Evolutionary conservation across 202 grass and related monocot species (phyloP), one percentile per base, ranked within the genome.

Genomic region (Schoenoplectus triqueter): DNA sequence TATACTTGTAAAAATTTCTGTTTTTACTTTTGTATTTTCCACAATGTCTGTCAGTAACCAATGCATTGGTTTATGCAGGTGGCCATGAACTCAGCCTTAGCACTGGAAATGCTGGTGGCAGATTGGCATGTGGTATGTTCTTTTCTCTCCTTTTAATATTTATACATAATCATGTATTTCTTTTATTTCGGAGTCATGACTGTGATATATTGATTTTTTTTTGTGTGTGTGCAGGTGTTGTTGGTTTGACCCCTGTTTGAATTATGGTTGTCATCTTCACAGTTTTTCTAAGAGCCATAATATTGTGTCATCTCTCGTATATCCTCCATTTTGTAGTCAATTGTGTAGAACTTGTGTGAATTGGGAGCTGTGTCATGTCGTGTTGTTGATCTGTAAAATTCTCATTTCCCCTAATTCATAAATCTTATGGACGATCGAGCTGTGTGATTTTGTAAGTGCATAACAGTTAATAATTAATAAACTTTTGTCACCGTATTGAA

Each of bases 31-130:
- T 80, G 18, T 49, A 48, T 76, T 84, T 84, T 9, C 3, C 4
- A 46, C 42, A 60, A 44, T 66, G 79, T 11, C 77, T 18, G 60
- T 3, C 65, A 52, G 2, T 87, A 19, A 66, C 78, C 85, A 17
- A 51, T 65, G 57, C 2, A 57, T 80, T 71, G n/a, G 84, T 85
- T 10, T 63, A 61, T 80, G 11, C 73, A 99, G 96, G 96, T 39
- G 93, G 96, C 0, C 96, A 99, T 86, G 96, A 99, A 87, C 95
- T 98, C 85, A 98, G 95, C 56, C 91, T 98, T 52, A 85, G 40
- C 60, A 98, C 95, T 70, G 95, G 95, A 92, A 98, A 98, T 86
- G 95, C 95, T 80, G 95, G 95, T 85, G 95, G 95, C 78, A 89
- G 95, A 89, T 89, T 98, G 89, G 95, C 95, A 83, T 98, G 95